Base-by-base conservation (phyloP, 345 rosid species). In the Ceriops decandra region DNA sequence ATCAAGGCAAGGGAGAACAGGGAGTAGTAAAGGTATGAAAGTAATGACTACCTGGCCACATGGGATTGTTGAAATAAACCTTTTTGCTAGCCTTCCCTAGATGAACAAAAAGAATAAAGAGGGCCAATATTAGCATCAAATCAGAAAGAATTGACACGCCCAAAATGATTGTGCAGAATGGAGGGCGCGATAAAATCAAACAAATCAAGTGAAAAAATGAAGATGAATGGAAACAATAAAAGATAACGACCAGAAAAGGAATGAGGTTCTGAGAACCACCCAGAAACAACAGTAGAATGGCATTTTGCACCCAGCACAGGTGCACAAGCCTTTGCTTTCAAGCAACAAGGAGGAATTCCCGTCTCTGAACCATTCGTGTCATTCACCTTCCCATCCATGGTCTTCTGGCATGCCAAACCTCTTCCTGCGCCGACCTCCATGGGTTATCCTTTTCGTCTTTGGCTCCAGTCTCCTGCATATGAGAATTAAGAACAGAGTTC, bases 351-450 rank as follows among this genome's bases (percentile, higher is more conserved):
- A 80, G 99, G 98, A 68, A 90, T 71, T 68, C 73, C 74, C 80
- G 77, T 82, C 77, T 77, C 85, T 5, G 79, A 38, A 56, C 73
- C 85, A 85, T 77, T 85, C 49, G 82, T 77, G 31, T 81, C 70
- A 91, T 72, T 90, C 95, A 35, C 98, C 93, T 83, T 91, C 98
- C 92, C 96, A 88, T 82, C 96, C 97, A 82, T 88, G 84, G 70
- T 88, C 95, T 88, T 90, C 95, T 52, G 97, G 99, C 95, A 89
- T 88, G 60, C 96, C 96, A 88, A 86, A 88, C 85, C 95, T 87
- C 82, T 90, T 90, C 80, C 95, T 81, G 75, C 89, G 85, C 75
- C 90, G 83, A 67, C 92, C 92, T 83, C 95, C 99, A 95, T 95
- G 76, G 30, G 91, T 76, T 49, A 87, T 72, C 85, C 70, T 88